Conservation (phyloP, 306 rosid species). For the Cucurbita argyrosperma region DNA sequence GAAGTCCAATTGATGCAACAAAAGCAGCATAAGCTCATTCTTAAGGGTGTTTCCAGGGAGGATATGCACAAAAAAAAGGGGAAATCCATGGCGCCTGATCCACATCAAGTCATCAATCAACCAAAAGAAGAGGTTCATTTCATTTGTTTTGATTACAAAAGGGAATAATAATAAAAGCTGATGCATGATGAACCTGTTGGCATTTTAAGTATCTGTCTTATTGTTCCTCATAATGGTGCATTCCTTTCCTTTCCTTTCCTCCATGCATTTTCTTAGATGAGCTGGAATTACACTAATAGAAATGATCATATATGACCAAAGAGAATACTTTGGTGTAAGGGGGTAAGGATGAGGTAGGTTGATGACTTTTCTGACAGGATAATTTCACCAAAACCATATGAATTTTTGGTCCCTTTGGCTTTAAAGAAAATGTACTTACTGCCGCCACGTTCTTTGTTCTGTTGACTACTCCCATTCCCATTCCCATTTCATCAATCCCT, state of each 20-base stretch:
- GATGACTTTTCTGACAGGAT: too few relatives aligned
- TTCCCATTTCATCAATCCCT: background rate
- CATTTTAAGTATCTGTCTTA: background rate
- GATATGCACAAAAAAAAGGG: conserved; percentile 13
- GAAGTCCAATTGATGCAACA: background rate
- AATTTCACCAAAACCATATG: too few relatives aligned
- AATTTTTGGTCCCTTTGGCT: too few relatives aligned
- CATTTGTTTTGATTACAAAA: background rate
- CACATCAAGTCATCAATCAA: conserved; percentile 50
- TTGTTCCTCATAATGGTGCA: background rate
- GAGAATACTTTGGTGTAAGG: background rate
- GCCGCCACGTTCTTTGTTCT: conserved; percentile 1
- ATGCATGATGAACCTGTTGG: background rate
- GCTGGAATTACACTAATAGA: background rate
- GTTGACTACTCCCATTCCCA: background rate
- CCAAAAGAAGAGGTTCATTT: conserved; percentile 41
- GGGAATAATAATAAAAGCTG: background rate
- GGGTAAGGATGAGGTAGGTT: background rate
- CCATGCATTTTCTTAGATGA: background rate
- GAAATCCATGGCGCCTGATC: conserved; percentile 38
- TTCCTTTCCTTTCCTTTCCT: background rate
- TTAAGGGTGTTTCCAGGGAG: conserved; percentile 6
- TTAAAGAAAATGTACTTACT: background rate
- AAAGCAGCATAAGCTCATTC: conserved; percentile 11
- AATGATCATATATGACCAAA: background rate